These are phyloP conservation scores for Phaseolus lunatus DNA, from an alignment of 306 rosid species.

Conservation along the genomic window DNA sequence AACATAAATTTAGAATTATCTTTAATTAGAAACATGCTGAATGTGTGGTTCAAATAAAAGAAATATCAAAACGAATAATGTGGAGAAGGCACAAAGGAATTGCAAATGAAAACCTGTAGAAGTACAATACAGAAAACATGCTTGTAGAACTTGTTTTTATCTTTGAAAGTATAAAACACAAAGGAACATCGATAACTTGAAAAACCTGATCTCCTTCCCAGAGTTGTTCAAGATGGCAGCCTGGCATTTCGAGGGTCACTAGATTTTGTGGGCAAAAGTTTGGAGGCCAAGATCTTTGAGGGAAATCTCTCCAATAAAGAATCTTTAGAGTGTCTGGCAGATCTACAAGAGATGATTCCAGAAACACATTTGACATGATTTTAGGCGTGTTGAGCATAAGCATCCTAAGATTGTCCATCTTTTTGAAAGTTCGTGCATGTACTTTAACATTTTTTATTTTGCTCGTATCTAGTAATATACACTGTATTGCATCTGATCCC, in stretches of 20 bases:
- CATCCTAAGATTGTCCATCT: constrained; percentile 44
- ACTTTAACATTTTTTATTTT: neutral
- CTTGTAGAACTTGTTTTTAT: too few relatives aligned
- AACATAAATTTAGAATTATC: too few relatives aligned
- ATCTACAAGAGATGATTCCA: neutral
- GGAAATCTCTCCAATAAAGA: constrained; percentile 41
- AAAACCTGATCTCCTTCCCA: constrained; percentile 42
- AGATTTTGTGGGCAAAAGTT: constrained; percentile 30
- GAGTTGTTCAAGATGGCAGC: constrained; percentile 32
- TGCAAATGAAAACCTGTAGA: too few relatives aligned
- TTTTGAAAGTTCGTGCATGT: constrained; percentile 5
- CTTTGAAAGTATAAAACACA: neutral
- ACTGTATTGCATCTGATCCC: constrained; percentile 43
- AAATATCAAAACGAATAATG: too few relatives aligned
- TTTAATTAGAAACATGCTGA: too few relatives aligned
- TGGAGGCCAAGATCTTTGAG: neutral
- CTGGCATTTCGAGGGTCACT: constrained; percentile 23
- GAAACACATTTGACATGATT: too few relatives aligned
- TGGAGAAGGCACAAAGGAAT: too few relatives aligned
- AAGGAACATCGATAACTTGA: neutral
- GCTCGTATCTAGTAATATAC: constrained; percentile 17
- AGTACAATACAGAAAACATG: too few relatives aligned
- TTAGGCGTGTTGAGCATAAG: too few relatives aligned
- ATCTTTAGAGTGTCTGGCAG: constrained; percentile 13
- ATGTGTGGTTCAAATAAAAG: too few relatives aligned